Conservation (phyloP, 495 filamentous ascomycete genomes). For the Astrocystis sublimbata region DNA sequence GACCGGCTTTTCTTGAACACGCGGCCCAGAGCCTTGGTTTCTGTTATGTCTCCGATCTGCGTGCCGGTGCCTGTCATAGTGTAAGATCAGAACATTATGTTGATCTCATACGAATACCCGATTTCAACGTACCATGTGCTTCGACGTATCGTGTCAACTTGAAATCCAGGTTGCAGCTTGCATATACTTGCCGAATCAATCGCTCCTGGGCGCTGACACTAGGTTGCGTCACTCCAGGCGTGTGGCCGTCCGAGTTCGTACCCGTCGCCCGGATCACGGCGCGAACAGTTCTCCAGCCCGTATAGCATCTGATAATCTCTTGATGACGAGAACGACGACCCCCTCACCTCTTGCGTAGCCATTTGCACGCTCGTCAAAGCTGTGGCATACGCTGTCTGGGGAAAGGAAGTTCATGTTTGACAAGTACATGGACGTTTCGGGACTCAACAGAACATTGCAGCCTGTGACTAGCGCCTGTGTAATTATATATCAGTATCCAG, state of each 20-base stretch:
- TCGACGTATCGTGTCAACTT: slow-evolving; percentile 38
- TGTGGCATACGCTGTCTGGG: no score
- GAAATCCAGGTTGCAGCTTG: slow-evolving; percentile 31
- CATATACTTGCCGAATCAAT: slow-evolving; percentile 40
- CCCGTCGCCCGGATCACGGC: no score
- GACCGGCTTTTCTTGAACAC: not conserved
- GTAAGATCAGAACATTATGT: not conserved
- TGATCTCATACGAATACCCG: not conserved
- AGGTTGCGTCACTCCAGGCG: no score
- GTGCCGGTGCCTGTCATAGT: slow-evolving; percentile 32
- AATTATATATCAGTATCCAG: not conserved
- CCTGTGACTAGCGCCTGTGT: not conserved
- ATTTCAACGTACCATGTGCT: slow-evolving; percentile 30
- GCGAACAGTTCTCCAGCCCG: no score
- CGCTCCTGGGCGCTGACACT: no score
- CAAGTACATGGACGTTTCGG: no score
- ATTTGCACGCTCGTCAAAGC: no score
- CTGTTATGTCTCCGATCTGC: slow-evolving; percentile 48
- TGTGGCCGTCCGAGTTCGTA: no score
- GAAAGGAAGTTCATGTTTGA: no score
- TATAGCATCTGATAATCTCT: no score
- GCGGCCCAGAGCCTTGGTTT: slow-evolving; percentile 22
- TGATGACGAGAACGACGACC: no score
- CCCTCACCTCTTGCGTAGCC: no score
- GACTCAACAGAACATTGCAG: not conserved